Conservation (phyloP, 331 rosid genomes). For the Stylosanthes scabra region DNA sequence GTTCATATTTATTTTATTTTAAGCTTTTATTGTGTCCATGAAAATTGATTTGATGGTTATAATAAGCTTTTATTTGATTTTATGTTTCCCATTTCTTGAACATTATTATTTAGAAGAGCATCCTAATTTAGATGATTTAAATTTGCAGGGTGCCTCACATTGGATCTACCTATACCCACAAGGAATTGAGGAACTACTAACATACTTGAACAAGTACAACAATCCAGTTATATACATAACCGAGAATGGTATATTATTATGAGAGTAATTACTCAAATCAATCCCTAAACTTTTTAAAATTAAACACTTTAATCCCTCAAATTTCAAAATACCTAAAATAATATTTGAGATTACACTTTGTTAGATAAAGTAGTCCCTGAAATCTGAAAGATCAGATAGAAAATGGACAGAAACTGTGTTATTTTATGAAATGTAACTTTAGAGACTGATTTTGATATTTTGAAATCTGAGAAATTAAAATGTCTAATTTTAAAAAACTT, state of each 20-base stretch:
- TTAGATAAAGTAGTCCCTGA: too few species aligned
- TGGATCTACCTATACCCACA: conserved; percentile 43
- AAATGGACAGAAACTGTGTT: too few species aligned
- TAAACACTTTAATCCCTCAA: too few species aligned
- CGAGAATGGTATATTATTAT: conserved; percentile 36
- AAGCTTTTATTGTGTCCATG: background rate
- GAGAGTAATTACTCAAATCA: too few species aligned
- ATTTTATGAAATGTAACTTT: too few species aligned
- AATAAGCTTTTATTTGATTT: background rate
- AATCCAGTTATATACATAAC: conserved; percentile 39
- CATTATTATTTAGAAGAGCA: background rate
- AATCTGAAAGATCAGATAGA: too few species aligned
- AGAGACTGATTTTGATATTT: too few species aligned
- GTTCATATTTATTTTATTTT: background rate
- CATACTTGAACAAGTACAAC: conserved; percentile 30
- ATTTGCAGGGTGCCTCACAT: conserved; percentile 36
- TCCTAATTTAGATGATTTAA: background rate
- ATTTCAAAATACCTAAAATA: too few species aligned
- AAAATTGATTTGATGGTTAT: background rate
- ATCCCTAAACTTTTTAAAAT: too few species aligned
- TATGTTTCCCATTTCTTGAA: background rate
- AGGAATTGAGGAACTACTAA: conserved; percentile 27
- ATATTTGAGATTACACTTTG: too few species aligned
- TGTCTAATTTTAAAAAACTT: too few species aligned
- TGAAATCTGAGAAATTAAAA: too few species aligned